Conservation (phyloP, 768 basidiomycete species). For the Chiua virens region DNA sequence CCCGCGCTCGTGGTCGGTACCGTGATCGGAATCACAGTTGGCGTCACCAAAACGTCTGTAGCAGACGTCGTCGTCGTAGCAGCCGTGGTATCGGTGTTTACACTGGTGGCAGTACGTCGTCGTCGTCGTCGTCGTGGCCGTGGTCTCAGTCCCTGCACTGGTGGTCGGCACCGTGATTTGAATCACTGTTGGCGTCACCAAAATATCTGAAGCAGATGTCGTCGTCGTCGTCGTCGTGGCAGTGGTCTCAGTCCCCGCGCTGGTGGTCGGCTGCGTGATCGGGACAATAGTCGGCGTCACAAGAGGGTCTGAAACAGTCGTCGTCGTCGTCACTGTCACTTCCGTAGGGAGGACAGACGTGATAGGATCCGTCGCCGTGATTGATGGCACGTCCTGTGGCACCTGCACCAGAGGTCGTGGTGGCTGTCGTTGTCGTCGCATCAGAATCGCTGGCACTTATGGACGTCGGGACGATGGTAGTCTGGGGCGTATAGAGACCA, state of each 20-base stretch:
- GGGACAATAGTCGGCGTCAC: background rate
- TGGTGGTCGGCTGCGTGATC: background rate
- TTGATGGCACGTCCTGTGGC: no score
- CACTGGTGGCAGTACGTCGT: background rate
- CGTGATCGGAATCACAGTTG: background rate
- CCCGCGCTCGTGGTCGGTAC: no score
- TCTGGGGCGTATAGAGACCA: constrained; percentile 6
- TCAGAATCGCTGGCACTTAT: background rate
- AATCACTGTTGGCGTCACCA: no score
- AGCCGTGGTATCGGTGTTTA: no score
- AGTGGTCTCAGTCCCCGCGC: background rate
- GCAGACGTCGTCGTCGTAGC: background rate
- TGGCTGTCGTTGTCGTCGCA: background rate
- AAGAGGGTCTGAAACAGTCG: background rate
- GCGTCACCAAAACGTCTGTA: background rate
- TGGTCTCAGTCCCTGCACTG: background rate
- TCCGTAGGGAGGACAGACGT: no score
- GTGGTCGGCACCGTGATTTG: no score
- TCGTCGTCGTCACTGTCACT: no score
- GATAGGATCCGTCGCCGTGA: no score
- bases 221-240: background rate
- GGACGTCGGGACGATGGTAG: background rate
- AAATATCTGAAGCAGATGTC: background rate
- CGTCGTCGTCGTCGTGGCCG: background rate
- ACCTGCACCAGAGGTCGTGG: background rate